Percentiles rank a stretch among this genome's conserved stretches.
Evolutionary conservation across 805 yeast species (phyloP).

Genomic region (Candida tallmaniae): DNA sequence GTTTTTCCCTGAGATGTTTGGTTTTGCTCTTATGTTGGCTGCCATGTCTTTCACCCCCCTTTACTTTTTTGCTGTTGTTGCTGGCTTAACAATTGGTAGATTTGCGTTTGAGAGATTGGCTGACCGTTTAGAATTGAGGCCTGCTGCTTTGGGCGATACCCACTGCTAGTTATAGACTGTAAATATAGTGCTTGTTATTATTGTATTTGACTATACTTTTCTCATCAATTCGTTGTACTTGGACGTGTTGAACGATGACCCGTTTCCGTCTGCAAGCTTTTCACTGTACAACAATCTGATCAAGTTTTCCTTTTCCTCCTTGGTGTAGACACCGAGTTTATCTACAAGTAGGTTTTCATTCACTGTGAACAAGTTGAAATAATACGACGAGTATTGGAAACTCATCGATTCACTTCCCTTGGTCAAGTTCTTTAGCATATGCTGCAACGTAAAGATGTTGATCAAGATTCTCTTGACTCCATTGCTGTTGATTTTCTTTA

Average conservation of each 20-base stretch:
- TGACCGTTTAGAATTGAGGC: constrained; percentile 24
- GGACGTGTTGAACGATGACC: constrained; percentile 33
- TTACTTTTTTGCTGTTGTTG: constrained; percentile 68
- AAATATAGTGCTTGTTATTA: not conserved
- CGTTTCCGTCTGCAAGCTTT: constrained; percentile 35
- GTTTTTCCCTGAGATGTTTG: constrained; percentile 60
- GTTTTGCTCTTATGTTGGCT: constrained; percentile 73
- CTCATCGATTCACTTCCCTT: constrained; percentile 46
- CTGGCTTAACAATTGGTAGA: constrained; percentile 69
- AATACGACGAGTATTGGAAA: constrained; percentile 48
- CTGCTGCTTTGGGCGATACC: constrained; percentile 4
- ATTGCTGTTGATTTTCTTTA: constrained; percentile 47
- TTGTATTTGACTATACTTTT: constrained; percentile 3
- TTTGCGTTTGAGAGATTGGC: constrained; percentile 60
- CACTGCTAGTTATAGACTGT: constrained; percentile 5
- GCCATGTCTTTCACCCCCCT: constrained; percentile 66
- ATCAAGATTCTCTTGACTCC: constrained; percentile 58
- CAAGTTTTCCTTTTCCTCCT: constrained; percentile 47
- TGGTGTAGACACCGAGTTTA: constrained; percentile 20
- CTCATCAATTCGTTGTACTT: constrained; percentile 32
- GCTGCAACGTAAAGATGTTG: constrained; percentile 64
- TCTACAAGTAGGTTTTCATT: constrained; percentile 46
- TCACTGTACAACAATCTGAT: constrained; percentile 50
- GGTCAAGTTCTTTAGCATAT: constrained; percentile 58
- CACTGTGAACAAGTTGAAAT: constrained; percentile 51